Conservation (phyloP, 192 early-diverging fungal genomes). For the Backusella westeae region DNA sequence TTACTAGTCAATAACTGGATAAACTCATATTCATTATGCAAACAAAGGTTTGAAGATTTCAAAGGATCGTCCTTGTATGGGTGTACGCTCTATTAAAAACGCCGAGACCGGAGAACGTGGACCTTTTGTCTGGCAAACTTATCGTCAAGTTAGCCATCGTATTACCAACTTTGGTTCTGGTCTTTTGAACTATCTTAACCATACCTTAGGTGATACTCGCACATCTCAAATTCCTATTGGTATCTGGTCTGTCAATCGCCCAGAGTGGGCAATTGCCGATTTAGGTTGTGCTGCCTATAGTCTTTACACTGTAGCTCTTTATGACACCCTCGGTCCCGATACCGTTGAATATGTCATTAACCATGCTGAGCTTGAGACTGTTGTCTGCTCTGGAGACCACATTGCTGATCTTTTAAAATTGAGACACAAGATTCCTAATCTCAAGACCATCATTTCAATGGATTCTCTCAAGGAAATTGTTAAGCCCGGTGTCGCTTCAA, state of each 20-base stretch:
- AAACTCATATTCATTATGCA: neutral
- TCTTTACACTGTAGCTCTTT: conserved; percentile 72
- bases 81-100: conserved; percentile 57
- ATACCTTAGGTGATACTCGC: conserved; percentile 23
- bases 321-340: conserved; percentile 87
- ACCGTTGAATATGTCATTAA: conserved; percentile 84
- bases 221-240: conserved; percentile 44
- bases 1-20: neutral
- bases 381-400: conserved; percentile 64
- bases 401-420: conserved; percentile 50
- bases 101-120: conserved; percentile 59
- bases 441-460: conserved; percentile 77
- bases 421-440: conserved; percentile 55
- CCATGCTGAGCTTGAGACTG: conserved; percentile 71
- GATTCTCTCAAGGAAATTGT: conserved; percentile 57
- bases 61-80: conserved; percentile 59
- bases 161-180: conserved; percentile 68
- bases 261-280: conserved; percentile 76
- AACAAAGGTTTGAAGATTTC: conserved; percentile 49
- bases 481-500: conserved; percentile 19
- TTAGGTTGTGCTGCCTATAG: conserved; percentile 64
- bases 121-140: conserved; percentile 71
- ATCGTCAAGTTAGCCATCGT: conserved; percentile 58
- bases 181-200: conserved; percentile 59
- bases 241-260: conserved; percentile 73